Percentiles rank a stretch among this genome's conserved stretches.
These are phyloP conservation scores for Aspergillus sclerotiicarbonarius DNA, from an alignment of 495 filamentous ascomycete species.

Conservation along the genomic window DNA sequence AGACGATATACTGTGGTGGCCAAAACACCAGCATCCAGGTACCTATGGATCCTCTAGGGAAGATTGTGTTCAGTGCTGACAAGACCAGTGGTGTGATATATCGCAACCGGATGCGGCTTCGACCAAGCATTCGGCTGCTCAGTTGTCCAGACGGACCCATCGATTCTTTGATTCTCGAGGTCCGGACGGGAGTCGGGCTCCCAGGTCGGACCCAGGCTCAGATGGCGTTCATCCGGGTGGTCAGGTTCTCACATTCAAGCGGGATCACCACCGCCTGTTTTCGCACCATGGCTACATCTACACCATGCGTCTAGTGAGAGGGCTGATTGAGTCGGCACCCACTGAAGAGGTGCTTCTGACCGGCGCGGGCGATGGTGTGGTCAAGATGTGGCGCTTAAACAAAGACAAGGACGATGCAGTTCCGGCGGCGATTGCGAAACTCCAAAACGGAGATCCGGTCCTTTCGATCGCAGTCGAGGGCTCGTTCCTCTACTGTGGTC, in stretches of 20 bases:
- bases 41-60: background rate
- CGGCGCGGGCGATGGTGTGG: conserved; percentile 88
- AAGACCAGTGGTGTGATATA: conserved; percentile 59
- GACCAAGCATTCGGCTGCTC: conserved; percentile 60
- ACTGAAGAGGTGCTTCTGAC: conserved; percentile 81
- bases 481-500: conserved; percentile 85
- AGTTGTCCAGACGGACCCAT: conserved; percentile 80
- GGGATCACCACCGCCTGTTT: conserved; percentile 77
- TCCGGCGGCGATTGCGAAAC: conserved; percentile 55
- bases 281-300: conserved; percentile 95
- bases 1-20: conserved; percentile 87
- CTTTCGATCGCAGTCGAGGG: conserved; percentile 81
- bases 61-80: conserved; percentile 7
- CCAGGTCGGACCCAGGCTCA: conserved; percentile 54
- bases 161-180: conserved; percentile 92
- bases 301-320: conserved; percentile 81
- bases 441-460: conserved; percentile 82
- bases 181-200: conserved; percentile 74
- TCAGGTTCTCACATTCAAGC: conserved; percentile 76
- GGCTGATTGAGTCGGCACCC: conserved; percentile 58
- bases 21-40: conserved; percentile 93
- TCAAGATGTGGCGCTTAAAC: conserved; percentile 83
- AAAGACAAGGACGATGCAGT: conserved; percentile 42
- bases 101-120: conserved; percentile 53
- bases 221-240: conserved; percentile 48